Conservation (phyloP, 2,329 filamentous ascomycete species). For the Ophiostoma ips region DNA sequence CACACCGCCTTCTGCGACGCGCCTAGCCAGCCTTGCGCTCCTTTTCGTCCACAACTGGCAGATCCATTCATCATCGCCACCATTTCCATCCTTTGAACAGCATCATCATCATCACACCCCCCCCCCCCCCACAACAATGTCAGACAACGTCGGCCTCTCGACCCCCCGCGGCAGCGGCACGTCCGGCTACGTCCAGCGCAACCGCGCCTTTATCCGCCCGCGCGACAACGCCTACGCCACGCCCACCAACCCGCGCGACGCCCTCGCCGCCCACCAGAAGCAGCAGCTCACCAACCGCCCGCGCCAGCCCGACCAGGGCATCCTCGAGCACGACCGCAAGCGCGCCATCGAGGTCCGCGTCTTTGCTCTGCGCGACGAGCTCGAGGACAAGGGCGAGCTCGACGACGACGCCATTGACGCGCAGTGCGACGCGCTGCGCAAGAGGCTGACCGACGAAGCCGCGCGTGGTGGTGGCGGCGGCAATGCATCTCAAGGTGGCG, state of each 20-base stretch:
- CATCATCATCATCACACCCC: neutral
- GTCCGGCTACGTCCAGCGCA: slow-evolving; percentile 94
- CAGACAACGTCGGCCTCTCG: slow-evolving; percentile 89
- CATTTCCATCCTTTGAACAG: neutral
- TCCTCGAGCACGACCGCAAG: slow-evolving; percentile 86
- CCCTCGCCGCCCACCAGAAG: slow-evolving; percentile 61
- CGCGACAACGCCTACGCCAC: slow-evolving; percentile 73
- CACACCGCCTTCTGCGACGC: slow-evolving; percentile 5
- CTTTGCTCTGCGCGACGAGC: slow-evolving; percentile 71
- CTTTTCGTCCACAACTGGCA: too few relatives aligned
- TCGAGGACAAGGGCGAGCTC: slow-evolving; percentile 80
- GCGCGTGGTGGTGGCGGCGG: too few relatives aligned
- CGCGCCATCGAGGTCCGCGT: slow-evolving; percentile 87
- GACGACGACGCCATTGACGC: slow-evolving; percentile 87
- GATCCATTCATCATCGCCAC: neutral
- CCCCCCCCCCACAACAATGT: slow-evolving; percentile 45
- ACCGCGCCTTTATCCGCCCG: slow-evolving; percentile 74
- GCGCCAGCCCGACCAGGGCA: slow-evolving; percentile 78
- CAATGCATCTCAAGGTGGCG: too few relatives aligned
- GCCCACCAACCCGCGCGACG: slow-evolving; percentile 56
- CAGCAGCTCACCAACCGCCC: slow-evolving; percentile 53
- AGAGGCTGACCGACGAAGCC: slow-evolving; percentile 39
- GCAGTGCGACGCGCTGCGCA: slow-evolving; percentile 51
- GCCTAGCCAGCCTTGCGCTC: neutral
- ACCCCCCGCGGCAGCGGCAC: slow-evolving; percentile 92